A percentile compares a stretch with the other conserved stretches of the same genome.
Evolutionary conservation across 768 basidiomycete genomes (phyloP).

Genomic region (Kwoniella mangroviensis): DNA sequence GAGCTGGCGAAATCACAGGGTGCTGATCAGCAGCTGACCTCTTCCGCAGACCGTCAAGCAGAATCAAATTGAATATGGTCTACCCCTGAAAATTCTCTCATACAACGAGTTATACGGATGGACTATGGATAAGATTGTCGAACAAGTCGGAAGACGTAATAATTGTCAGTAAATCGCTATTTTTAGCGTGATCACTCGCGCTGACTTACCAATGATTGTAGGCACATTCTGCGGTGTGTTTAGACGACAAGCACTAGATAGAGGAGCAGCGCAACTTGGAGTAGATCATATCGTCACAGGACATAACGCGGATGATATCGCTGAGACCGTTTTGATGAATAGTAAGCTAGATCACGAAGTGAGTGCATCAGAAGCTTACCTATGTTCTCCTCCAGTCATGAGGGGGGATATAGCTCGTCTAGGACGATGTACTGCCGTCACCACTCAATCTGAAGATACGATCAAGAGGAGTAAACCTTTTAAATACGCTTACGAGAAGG

Average conservation of each 20-base stretch:
- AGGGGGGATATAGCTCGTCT: slow-evolving; percentile 94
- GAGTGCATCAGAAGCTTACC: neutral
- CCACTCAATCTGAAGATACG: slow-evolving; percentile 93
- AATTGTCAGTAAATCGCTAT: slow-evolving; percentile 66
- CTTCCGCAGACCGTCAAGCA: slow-evolving; percentile 85
- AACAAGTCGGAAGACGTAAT: slow-evolving; percentile 93
- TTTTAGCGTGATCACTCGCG: neutral
- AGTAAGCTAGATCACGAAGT: slow-evolving; percentile 64
- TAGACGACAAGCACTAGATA: slow-evolving; percentile 90
- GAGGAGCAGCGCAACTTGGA: slow-evolving; percentile 82
- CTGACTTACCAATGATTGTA: slow-evolving; percentile 27
- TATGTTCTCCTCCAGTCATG: slow-evolving; percentile 76
- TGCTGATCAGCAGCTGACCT: neutral
- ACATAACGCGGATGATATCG: slow-evolving; percentile 98
- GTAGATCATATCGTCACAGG: slow-evolving; percentile 99
- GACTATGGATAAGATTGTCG: slow-evolving; percentile 98
- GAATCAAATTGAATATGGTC: slow-evolving; percentile 91
- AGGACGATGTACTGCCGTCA: slow-evolving; percentile 90
- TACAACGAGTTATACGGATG: slow-evolving; percentile 97
- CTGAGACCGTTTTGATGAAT: slow-evolving; percentile 98
- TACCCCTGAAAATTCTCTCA: slow-evolving; percentile 93
- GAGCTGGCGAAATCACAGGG: slow-evolving; percentile 9
- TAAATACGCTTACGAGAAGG: slow-evolving; percentile 99
- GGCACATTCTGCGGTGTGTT: slow-evolving; percentile 97
- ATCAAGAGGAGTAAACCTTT: slow-evolving; percentile 99